Conservation (phyloP, 495 filamentous ascomycete genomes). For the Penicillium taxi region DNA sequence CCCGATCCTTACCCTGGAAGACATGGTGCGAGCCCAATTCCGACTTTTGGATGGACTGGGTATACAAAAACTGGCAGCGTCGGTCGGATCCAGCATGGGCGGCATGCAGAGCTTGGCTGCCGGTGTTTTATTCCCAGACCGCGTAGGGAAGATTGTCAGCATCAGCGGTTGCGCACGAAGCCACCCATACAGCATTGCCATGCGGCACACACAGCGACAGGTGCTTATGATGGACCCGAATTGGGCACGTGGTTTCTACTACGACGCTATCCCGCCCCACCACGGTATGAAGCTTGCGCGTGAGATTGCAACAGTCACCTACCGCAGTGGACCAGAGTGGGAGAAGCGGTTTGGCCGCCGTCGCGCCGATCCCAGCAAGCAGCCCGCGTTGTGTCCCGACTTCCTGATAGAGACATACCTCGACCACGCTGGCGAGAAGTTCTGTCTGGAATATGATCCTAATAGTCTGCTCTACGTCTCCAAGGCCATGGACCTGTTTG, state of each 20-base stretch:
- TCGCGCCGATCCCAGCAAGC: conserved; percentile 75
- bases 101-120: conserved; percentile 95
- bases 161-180: conserved; percentile 92
- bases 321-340: conserved; percentile 95
- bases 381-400: conserved; percentile 89
- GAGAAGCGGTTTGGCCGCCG: conserved; percentile 87
- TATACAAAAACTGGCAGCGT: conserved; percentile 77
- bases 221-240: conserved; percentile 98
- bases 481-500: conserved; percentile 98
- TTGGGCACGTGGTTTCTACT: conserved; percentile 97
- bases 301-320: conserved; percentile 96
- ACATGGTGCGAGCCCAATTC: conserved; percentile 98
- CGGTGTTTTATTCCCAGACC: conserved; percentile 75
- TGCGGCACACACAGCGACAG: conserved; percentile 97
- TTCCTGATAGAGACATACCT: conserved; percentile 98
- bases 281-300: conserved; percentile 95
- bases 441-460: conserved; percentile 94
- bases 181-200: conserved; percentile 96
- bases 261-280: conserved; percentile 81
- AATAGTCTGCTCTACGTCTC: conserved; percentile 96
- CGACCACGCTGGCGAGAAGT: conserved; percentile 98
- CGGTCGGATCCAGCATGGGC: conserved; percentile 94
- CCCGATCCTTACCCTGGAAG: conserved; percentile 90
- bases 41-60: conserved; percentile 73
- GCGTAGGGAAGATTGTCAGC: conserved; percentile 73